Conservation (phyloP, 805 yeast species). For the Candida methanosorbosa region DNA sequence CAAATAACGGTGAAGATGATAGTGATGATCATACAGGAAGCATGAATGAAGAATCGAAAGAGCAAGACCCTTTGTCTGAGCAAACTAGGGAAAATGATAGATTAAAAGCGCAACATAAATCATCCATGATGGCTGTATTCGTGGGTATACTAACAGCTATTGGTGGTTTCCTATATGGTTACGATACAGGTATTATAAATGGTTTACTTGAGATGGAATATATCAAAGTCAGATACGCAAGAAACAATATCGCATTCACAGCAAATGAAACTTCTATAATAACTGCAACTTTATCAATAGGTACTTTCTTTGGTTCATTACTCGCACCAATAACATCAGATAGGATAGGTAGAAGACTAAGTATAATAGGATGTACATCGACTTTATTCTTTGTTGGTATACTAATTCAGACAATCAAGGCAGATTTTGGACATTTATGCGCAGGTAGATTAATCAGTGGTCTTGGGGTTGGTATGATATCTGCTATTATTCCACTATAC, state of each 20-base stretch:
- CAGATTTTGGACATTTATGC: slow-evolving; percentile 42
- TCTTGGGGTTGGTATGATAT: slow-evolving; percentile 64
- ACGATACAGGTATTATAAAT: slow-evolving; percentile 82
- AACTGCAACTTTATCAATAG: slow-evolving; percentile 73
- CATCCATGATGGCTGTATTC: slow-evolving; percentile 54
- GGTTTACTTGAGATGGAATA: slow-evolving; percentile 70
- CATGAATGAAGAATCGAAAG: no score
- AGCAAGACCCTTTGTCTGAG: no score
- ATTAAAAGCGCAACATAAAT: slow-evolving; percentile 11
- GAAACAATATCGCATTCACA: slow-evolving; percentile 35
- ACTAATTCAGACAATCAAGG: slow-evolving; percentile 53
- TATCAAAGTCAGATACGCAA: slow-evolving; percentile 49
- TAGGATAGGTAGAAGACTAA: slow-evolving; percentile 58
- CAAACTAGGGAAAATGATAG: background rate
- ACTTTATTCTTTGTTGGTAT: slow-evolving; percentile 65
- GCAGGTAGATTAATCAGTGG: slow-evolving; percentile 72
- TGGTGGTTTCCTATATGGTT: slow-evolving; percentile 88
- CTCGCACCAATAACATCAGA: slow-evolving; percentile 59
- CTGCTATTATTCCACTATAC: slow-evolving; percentile 75
- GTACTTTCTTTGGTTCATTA: slow-evolving; percentile 67
- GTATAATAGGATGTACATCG: slow-evolving; percentile 55
- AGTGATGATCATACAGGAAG: no score
- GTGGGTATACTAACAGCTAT: slow-evolving; percentile 80
- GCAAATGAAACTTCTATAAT: slow-evolving; percentile 60
- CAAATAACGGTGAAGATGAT: no score